These are phyloP conservation scores for Corniculantispora saksenae DNA, from an alignment of 2,329 filamentous ascomycete species.

Conservation along the genomic window DNA sequence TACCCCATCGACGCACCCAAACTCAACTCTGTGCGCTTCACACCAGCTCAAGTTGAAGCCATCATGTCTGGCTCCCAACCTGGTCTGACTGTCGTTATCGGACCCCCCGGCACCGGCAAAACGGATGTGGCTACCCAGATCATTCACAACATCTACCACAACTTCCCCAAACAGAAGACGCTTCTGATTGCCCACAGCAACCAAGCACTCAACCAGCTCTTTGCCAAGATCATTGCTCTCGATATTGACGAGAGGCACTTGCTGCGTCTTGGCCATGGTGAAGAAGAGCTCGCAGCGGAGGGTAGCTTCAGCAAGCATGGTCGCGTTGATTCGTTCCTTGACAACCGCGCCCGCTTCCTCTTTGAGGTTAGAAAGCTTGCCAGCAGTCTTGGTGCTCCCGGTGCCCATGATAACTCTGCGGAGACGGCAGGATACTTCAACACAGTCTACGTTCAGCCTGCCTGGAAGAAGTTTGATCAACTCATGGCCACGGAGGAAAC, in stretches of 20 bases:
- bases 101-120: slow-evolving; percentile 94
- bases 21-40: slow-evolving; percentile 83
- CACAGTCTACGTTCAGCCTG: slow-evolving; percentile 82
- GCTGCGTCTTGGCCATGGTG: slow-evolving; percentile 87
- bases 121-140: slow-evolving; percentile 99
- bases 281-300: slow-evolving; percentile 87
- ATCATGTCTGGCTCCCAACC: slow-evolving; percentile 93
- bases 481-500: slow-evolving; percentile 55
- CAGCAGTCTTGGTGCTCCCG: slow-evolving; percentile 79
- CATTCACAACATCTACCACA: slow-evolving; percentile 98
- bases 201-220: slow-evolving; percentile 94
- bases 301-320: slow-evolving; percentile 91
- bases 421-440: slow-evolving; percentile 98
- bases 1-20: slow-evolving; percentile 85
- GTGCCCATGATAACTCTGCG: slow-evolving; percentile 93
- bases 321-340: slow-evolving; percentile 90
- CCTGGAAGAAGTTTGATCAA: slow-evolving; percentile 80
- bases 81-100: slow-evolving; percentile 89
- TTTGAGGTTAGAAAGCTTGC: slow-evolving; percentile 85
- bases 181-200: slow-evolving; percentile 95
- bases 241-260: slow-evolving; percentile 96
- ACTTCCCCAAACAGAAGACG: slow-evolving; percentile 90
- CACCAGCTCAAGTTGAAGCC: slow-evolving; percentile 85
- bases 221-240: slow-evolving; percentile 94
- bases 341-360: slow-evolving; percentile 78